phyloP scores from a whole-genome alignment of 2,329 filamentous ascomycete genomes.

The Pyrenochaeta sp. region DNA sequence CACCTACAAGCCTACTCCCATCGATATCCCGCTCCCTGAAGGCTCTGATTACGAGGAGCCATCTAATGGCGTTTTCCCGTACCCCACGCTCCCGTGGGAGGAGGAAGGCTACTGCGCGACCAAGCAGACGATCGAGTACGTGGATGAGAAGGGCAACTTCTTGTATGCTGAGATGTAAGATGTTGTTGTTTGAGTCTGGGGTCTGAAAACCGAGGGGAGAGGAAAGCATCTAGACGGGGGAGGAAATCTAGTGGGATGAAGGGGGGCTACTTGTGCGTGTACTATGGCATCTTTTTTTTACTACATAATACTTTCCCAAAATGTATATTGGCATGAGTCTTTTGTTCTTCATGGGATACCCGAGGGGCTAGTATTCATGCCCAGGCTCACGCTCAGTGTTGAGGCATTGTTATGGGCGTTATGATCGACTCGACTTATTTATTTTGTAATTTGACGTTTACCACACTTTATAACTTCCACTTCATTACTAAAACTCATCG shows the following conservation, averaged over 20 bases:
- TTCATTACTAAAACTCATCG: too few species aligned
- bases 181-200: neutral
- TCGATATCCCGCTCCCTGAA: slow-evolving; percentile 28
- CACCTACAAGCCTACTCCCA: slow-evolving; percentile 31
- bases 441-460: neutral
- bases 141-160: slow-evolving; percentile 43
- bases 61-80: slow-evolving; percentile 20
- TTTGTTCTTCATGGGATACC: slow-evolving; percentile 1
- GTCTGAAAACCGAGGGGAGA: neutral
- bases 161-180: slow-evolving; percentile 36
- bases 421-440: neutral
- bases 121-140: slow-evolving; percentile 45
- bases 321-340: slow-evolving; percentile 10
- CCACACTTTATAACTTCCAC: too few species aligned
- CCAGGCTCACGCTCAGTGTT: too few species aligned
- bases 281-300: neutral
- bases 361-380: neutral
- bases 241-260: neutral
- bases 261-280: neutral
- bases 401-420: neutral
- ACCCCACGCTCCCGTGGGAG: slow-evolving; percentile 30
- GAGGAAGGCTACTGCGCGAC: slow-evolving; percentile 43
- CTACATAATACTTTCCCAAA: slow-evolving; percentile 8
- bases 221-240: neutral
- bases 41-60: slow-evolving; percentile 23